These are phyloP conservation scores for Hypoxylon rickii DNA, from an alignment of 495 filamentous ascomycete genomes.

Conservation along the genomic window DNA sequence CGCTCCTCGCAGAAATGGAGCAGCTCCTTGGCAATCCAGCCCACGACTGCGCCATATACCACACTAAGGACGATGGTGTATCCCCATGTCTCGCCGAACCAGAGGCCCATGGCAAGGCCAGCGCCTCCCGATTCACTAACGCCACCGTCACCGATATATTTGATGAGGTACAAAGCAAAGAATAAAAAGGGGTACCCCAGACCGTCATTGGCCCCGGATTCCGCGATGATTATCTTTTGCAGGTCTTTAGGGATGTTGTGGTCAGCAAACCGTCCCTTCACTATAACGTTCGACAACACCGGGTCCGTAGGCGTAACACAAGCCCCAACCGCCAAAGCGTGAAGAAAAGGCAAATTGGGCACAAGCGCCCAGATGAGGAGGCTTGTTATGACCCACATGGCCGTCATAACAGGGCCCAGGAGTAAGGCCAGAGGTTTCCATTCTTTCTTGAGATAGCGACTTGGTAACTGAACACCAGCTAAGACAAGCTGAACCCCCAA, in stretches of 20 bases:
- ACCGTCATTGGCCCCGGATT: constrained; percentile 91
- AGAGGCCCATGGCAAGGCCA: constrained; percentile 72
- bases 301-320: constrained; percentile 94
- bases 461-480: constrained; percentile 89
- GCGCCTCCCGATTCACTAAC: constrained; percentile 55
- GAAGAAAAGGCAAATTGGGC: constrained; percentile 71
- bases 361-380: constrained; percentile 80
- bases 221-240: constrained; percentile 86
- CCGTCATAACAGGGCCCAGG: constrained; percentile 82
- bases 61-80: constrained; percentile 83
- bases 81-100: constrained; percentile 87
- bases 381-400: constrained; percentile 86
- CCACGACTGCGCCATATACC: constrained; percentile 74
- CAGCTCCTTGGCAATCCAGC: constrained; percentile 79
- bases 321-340: constrained; percentile 77
- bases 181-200: constrained; percentile 94
- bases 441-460: constrained; percentile 78
- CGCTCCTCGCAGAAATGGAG: constrained; percentile 84
- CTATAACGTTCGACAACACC: constrained; percentile 84
- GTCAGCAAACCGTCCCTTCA: constrained; percentile 93
- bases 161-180: constrained; percentile 80
- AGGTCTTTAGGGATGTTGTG: constrained; percentile 81
- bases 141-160: constrained; percentile 66
- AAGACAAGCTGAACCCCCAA: constrained; percentile 90
- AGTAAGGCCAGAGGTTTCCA: constrained; percentile 78